Base-by-base conservation (phyloP, 805 yeast species). In the Suhomyces kilbournensis region DNA sequence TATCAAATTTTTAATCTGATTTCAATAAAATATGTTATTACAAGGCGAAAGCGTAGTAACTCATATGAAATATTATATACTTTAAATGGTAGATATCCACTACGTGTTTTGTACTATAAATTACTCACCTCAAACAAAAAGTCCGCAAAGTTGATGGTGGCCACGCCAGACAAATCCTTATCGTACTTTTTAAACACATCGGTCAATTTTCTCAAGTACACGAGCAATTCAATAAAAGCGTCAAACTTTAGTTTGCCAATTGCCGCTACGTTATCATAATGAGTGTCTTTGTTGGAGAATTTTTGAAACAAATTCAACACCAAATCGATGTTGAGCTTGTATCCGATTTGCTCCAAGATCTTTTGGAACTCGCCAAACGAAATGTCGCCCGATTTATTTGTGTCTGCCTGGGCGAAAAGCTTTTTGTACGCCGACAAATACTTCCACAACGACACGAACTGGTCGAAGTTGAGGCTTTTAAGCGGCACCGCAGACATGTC, bases 101-200 rank as follows among this genome's bases (percentile, higher is more conserved):
- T n/a, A n/a, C n/a, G n/a, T n/a, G n/a, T n/a, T n/a, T n/a, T n/a
- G n/a, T n/a, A 22, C 22, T 22, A 22, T 49, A 75, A 60, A 54
- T 67, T 72, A 59, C 74, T 72, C 20, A 75, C 69, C 58, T 82
- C 84, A 56, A 81, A 83, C 52, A 85, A 79, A 58, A 84, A 85
- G 62, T 85, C 87, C 64, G 82, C 84, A 62, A 83, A 85, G 23
- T 81, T 81, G 9, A 85, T 80, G 0, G 84, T 79, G 2, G 89
- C 90, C 40, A 83, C 77, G 1, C 96, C 96, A 47, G 86, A 85
- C 45, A 86, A 79, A 56, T 87, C 90, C 10, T 77, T 71, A 65
- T 90, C 96, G 65, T 80, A 88, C 63, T 84, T 84, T 61, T 88
- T 86, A 74, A 90, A 90, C 12, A 85, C 76, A 62, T 87, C 91